Conservation (phyloP, 495 filamentous ascomycete genomes). For the Penicillium simplicissimum region DNA sequence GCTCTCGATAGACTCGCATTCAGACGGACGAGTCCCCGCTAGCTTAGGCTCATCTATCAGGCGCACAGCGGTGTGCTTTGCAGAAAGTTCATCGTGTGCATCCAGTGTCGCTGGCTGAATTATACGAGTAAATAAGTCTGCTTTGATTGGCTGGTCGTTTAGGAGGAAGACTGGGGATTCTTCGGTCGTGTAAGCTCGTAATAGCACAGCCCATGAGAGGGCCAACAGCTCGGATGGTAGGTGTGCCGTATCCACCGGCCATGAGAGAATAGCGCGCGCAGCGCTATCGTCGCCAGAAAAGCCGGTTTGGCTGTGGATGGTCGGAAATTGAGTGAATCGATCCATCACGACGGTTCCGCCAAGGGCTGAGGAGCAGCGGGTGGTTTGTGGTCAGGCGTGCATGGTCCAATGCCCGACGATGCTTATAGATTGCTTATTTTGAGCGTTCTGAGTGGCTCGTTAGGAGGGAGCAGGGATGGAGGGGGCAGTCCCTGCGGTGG, state of each 20-base stretch:
- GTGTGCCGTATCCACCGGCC: conserved; percentile 20
- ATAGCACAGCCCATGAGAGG: conserved; percentile 41
- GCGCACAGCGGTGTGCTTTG: conserved; percentile 24
- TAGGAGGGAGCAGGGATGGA: no score
- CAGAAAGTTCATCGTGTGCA: conserved; percentile 12
- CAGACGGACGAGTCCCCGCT: background rate
- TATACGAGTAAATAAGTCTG: conserved; percentile 29
- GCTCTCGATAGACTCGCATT: background rate
- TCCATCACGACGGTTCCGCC: conserved; percentile 20
- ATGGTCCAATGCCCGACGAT: conserved; percentile 12
- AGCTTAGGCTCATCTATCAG: conserved; percentile 12
- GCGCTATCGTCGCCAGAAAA: conserved; percentile 18
- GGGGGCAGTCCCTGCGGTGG: conserved; percentile 2
- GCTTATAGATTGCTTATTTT: conserved; percentile 29
- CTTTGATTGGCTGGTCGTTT: conserved; percentile 34
- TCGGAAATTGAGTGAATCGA: conserved; percentile 27
- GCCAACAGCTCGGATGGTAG: conserved; percentile 31
- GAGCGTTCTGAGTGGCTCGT: conserved; percentile 27
- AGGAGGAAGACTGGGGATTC: conserved; percentile 39
- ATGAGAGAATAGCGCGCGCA: conserved; percentile 19
- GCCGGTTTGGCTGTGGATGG: conserved; percentile 4
- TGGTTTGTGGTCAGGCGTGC: conserved; percentile 11
- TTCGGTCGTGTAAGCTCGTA: conserved; percentile 39
- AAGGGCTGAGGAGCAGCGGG: background rate
- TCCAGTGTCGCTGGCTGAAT: conserved; percentile 24